These are phyloP conservation scores for Kwoniella newhampshirensis DNA, from an alignment of 768 basidiomycete species.

Conservation along the genomic window DNA sequence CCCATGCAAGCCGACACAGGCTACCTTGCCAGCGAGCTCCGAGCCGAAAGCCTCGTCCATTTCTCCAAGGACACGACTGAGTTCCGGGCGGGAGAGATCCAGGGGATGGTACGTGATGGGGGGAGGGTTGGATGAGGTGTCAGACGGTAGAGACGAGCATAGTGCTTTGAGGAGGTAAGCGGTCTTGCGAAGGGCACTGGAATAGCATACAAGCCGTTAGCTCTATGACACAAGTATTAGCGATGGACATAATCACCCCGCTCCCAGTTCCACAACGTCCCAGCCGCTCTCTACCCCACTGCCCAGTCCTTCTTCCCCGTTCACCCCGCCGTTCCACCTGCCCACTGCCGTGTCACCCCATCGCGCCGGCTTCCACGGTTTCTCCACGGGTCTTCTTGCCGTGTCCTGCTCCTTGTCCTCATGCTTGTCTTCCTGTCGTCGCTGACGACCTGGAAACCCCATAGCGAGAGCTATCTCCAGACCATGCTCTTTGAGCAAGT, in stretches of 20 bases:
- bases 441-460: conserved; percentile 58
- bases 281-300: conserved; percentile 33
- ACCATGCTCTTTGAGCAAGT: conserved; percentile 71
- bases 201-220: background rate
- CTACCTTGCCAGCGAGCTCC: conserved; percentile 68
- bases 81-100: conserved; percentile 83
- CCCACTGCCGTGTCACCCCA: conserved; percentile 56
- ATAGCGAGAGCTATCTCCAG: conserved; percentile 73
- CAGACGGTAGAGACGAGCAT: conserved; percentile 54
- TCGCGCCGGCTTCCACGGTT: conserved; percentile 39
- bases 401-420: conserved; percentile 23
- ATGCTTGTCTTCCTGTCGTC: conserved; percentile 1
- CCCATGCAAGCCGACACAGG: conserved; percentile 80
- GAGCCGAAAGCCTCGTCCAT: conserved; percentile 63
- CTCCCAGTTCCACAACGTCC: conserved; percentile 84
- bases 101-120: conserved; percentile 85
- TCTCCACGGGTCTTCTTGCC: conserved; percentile 3
- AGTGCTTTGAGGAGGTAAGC: conserved; percentile 75
- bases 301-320: conserved; percentile 51
- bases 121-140: conserved; percentile 54
- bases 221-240: conserved; percentile 9
- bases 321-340: conserved; percentile 57
- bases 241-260: conserved; percentile 63
- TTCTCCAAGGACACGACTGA: conserved; percentile 71
- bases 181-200: conserved; percentile 81